phyloP scores from a whole-genome alignment of 2,329 filamentous ascomycete genomes.

The Calonectria pteridis region DNA sequence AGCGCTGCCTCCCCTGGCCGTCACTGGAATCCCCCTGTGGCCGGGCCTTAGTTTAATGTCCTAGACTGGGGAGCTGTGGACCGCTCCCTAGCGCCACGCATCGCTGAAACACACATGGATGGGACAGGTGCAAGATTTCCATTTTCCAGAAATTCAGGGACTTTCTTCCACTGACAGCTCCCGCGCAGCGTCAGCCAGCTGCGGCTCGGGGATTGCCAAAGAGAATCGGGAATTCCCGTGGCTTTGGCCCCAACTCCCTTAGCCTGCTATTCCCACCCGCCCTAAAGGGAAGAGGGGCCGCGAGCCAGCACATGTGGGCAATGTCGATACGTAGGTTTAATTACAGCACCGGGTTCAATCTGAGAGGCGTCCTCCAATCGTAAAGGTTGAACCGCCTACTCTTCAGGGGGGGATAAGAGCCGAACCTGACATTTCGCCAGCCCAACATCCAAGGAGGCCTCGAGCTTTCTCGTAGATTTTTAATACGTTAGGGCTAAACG shows the following conservation, averaged over 20 bases:
- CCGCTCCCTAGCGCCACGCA: slow-evolving; percentile 19
- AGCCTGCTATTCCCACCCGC: neutral
- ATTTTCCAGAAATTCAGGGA: slow-evolving; percentile 9
- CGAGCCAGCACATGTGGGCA: slow-evolving; percentile 9
- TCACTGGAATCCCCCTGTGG: slow-evolving; percentile 19
- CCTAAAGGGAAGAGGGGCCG: slow-evolving; percentile 6
- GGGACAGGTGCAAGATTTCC: slow-evolving; percentile 15
- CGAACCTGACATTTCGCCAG: neutral
- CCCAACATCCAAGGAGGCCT: neutral
- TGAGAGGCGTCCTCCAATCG: slow-evolving; percentile 1
- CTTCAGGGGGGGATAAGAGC: neutral
- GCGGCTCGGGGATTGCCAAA: neutral
- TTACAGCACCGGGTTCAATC: slow-evolving; percentile 17
- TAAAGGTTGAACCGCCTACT: neutral
- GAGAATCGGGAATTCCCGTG: neutral
- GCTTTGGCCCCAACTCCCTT: neutral
- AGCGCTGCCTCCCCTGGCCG: slow-evolving; percentile 16
- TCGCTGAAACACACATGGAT: slow-evolving; percentile 36
- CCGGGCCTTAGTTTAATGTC: slow-evolving; percentile 9
- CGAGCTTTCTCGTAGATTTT: neutral
- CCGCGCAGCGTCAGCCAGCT: neutral
- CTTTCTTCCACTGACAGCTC: neutral
- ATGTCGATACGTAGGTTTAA: slow-evolving; percentile 21
- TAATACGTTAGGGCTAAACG: neutral
- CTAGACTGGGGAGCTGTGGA: slow-evolving; percentile 12